phyloP scores from a whole-genome alignment of 2,329 filamentous ascomycete genomes.

The Calonectria pauciramosa region DNA sequence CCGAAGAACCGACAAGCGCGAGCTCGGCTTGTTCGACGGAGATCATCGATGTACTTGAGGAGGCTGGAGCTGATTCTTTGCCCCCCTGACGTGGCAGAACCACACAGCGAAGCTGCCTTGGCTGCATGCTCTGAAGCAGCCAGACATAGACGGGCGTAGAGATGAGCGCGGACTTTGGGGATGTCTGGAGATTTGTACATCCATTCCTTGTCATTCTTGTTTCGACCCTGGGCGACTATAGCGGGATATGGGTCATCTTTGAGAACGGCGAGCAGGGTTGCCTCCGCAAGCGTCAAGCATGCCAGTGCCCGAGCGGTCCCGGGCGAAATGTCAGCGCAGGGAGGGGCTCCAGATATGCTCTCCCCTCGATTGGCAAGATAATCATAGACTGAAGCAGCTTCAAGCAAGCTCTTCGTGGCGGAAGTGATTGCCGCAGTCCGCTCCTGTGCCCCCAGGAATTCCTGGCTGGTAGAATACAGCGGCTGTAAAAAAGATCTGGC shows the following conservation, averaged over 20 bases:
- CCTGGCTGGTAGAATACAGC: conserved; percentile 76
- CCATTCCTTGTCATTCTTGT: conserved; percentile 90
- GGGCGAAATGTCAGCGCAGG: conserved; percentile 68
- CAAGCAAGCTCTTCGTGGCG: conserved; percentile 83
- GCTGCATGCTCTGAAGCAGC: conserved; percentile 90
- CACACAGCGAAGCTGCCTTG: conserved; percentile 71
- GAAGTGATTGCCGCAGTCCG: conserved; percentile 78
- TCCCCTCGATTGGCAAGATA: conserved; percentile 75
- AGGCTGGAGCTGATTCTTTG: conserved; percentile 75
- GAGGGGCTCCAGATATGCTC: conserved; percentile 53
- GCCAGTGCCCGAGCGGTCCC: conserved; percentile 69
- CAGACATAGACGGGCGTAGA: conserved; percentile 90
- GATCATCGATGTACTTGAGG: conserved; percentile 80
- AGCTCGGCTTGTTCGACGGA: conserved; percentile 81
- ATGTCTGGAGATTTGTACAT: conserved; percentile 94
- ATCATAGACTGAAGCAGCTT: conserved; percentile 83
- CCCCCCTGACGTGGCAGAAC: conserved; percentile 52
- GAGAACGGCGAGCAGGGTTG: conserved; percentile 88
- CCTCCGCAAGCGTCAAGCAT: conserved; percentile 84
- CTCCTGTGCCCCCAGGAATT: conserved; percentile 73
- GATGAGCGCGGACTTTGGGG: conserved; percentile 87
- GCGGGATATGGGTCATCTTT: conserved; percentile 96
- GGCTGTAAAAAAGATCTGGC: conserved; percentile 80
- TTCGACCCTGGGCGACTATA: conserved; percentile 83
- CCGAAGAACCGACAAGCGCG: conserved; percentile 93